Base-by-base conservation (phyloP, 495 filamentous ascomycete species). In the Lasiosphaeria miniovina region DNA sequence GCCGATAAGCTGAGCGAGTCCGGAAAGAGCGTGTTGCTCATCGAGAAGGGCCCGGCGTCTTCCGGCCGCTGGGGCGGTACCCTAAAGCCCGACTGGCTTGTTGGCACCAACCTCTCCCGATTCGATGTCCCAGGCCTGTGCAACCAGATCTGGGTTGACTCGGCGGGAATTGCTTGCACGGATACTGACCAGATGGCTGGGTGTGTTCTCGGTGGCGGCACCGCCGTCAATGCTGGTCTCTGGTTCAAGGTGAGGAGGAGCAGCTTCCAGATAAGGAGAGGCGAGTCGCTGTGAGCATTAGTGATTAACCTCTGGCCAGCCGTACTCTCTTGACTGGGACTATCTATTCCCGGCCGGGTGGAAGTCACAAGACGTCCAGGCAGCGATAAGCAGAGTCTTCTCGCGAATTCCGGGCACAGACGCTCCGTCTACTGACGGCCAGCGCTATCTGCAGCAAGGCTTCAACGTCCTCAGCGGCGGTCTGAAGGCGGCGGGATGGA, bases 41-140 rank as follows among this genome's bases (percentile, higher is more conserved):
- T 89, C 56, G 87, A 89, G 74, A 83, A 83, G 65, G 86, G 86
- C 24, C 80, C 81, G 6, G 79, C 83, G 52, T 84, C 82, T 40
- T 83, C 83, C 14, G 84, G 79, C 52, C 75, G 79, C 60, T 82
- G 76, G 68, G 84, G 84, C 50, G 86, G 86, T 52, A 80, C 65
- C 7, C 62, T 79, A 61, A 80, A 78, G 61, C 86, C 87, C 35
- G 77, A 80, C 35, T 88, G 88, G 81, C 78, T 90, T 17, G 71
- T 78, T 45, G 85, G 85, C 43, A 85, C 85, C 43, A 82, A 82
- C 52, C 75, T 93, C 50, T 91, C 89, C 43, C 80, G 87, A 36
- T 90, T 91, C 64, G 89, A 93, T 67, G 82, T 92, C n/a, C 89
- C 89, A 4, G 89, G 89, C 57, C 80, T 91, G 54, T 89, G 84